phyloP scores from a whole-genome alignment of 83 land plant genomes.

The Diphasiastrum complanatum region DNA sequence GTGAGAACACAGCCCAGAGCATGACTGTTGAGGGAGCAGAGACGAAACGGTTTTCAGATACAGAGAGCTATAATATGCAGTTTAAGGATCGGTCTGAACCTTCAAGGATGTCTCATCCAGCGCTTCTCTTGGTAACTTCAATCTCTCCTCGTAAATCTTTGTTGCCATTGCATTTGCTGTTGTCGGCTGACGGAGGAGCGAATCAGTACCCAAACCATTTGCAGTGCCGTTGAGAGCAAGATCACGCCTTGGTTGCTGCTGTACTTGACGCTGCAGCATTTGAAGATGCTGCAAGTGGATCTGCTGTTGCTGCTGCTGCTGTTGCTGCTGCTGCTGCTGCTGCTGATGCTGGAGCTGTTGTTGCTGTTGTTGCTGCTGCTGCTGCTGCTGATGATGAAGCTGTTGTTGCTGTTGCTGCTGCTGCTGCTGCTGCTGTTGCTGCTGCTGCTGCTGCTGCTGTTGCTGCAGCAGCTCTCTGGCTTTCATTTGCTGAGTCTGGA shows the following conservation, averaged over 20 bases:
- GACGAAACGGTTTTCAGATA: background rate
- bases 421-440: constrained; percentile 51
- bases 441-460: constrained; percentile 57
- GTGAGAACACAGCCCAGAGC: background rate
- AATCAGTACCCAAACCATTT: constrained; percentile 62
- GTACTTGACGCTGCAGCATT: constrained; percentile 24
- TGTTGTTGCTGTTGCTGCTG: constrained; percentile 56
- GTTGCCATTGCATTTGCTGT: constrained; percentile 60
- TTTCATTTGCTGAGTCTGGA: constrained; percentile 68
- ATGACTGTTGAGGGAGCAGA: background rate
- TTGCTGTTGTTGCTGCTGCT: constrained; percentile 57
- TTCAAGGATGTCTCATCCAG: constrained; percentile 43
- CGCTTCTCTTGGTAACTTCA: constrained; percentile 44
- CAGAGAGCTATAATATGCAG: background rate
- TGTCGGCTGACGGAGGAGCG: constrained; percentile 46
- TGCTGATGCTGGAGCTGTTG: constrained; percentile 53
- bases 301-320: constrained; percentile 51
- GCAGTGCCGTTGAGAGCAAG: constrained; percentile 56
- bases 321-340: constrained; percentile 41
- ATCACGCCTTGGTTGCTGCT: constrained; percentile 40
- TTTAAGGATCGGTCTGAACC: constrained; percentile 20
- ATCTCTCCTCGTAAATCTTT: constrained; percentile 46
- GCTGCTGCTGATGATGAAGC: constrained; percentile 28
- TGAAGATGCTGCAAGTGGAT: constrained; percentile 20
- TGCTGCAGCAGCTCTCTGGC: constrained; percentile 65